Conservation (phyloP, 805 yeast species). For the Wickerhamiella hasegawae region DNA sequence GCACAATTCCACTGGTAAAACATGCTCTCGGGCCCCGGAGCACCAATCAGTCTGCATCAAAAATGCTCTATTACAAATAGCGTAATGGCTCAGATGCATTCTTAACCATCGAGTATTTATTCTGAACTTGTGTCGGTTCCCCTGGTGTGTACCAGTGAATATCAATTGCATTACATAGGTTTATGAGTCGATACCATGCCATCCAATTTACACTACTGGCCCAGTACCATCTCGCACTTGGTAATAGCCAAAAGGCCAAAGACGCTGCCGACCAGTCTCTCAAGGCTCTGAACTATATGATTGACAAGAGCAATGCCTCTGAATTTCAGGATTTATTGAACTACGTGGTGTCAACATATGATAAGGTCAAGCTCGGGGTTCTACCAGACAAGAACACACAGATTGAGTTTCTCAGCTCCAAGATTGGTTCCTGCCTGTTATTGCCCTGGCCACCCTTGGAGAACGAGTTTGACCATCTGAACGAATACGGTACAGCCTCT, state of each 20-base stretch:
- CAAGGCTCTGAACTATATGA: neutral
- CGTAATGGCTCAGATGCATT: too few species aligned
- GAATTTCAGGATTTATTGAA: neutral
- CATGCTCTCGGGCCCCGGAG: too few species aligned
- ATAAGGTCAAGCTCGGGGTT: neutral
- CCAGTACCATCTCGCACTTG: neutral
- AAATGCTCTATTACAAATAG: too few species aligned
- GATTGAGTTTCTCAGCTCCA: constrained; percentile 20
- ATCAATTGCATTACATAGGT: too few species aligned
- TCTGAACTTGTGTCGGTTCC: too few species aligned
- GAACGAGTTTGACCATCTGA: neutral
- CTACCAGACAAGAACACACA: neutral
- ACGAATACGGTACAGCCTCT: too few species aligned
- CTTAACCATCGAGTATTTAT: too few species aligned
- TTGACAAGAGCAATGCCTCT: too few species aligned
- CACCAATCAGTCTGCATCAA: too few species aligned
- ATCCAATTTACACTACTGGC: neutral
- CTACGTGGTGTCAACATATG: neutral
- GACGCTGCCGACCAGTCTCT: neutral
- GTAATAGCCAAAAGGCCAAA: neutral
- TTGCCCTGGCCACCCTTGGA: constrained; percentile 12
- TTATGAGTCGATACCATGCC: constrained; percentile 17
- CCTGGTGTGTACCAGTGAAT: too few species aligned
- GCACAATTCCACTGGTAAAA: too few species aligned
- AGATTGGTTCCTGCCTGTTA: constrained; percentile 20